Evolutionary conservation across 2,329 filamentous ascomycete species (phyloP).

Genomic region (Hortaea werneckii): DNA sequence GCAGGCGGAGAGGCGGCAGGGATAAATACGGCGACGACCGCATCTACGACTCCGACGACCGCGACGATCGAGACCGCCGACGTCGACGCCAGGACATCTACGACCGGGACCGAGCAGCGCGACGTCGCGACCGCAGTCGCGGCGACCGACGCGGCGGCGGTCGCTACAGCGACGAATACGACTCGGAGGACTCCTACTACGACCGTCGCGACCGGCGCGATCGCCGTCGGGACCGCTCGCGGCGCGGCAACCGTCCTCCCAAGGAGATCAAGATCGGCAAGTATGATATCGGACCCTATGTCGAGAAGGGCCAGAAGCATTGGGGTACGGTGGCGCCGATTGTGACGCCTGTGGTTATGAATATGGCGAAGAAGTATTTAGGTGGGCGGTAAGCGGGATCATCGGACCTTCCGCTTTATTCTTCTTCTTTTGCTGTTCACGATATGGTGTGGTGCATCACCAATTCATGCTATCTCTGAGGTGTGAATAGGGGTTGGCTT

Average conservation of each 20-base stretch:
- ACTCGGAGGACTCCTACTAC: slow-evolving; percentile 11
- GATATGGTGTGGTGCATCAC: too few species aligned
- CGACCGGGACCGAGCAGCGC: slow-evolving; percentile 14
- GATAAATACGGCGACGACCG: slow-evolving; percentile 13
- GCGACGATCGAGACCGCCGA: slow-evolving; percentile 12
- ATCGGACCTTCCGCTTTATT: too few species aligned
- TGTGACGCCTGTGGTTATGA: slow-evolving; percentile 22
- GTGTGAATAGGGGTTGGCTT: too few species aligned
- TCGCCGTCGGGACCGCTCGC: slow-evolving; percentile 6
- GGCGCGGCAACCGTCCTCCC: slow-evolving; percentile 12
- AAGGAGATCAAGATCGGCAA: slow-evolving; percentile 23
- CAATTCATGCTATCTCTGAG: too few species aligned
- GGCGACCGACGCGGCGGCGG: slow-evolving; percentile 5
- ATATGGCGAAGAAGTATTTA: slow-evolving; percentile 6
- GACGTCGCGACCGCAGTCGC: slow-evolving; percentile 6
- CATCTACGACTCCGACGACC: slow-evolving; percentile 9
- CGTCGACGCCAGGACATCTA: slow-evolving; percentile 14
- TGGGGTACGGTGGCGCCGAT: slow-evolving; percentile 23
- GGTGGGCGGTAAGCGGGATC: background rate
- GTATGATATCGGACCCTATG: slow-evolving; percentile 23
- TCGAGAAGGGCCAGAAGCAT: slow-evolving; percentile 26
- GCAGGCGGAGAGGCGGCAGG: background rate
- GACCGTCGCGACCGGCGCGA: slow-evolving; percentile 10
- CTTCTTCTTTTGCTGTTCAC: too few species aligned
- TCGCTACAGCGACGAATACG: slow-evolving; percentile 9